Base-by-base conservation (phyloP, 2,329 filamentous ascomycete genomes). In the Scedosporium dehoogii region DNA sequence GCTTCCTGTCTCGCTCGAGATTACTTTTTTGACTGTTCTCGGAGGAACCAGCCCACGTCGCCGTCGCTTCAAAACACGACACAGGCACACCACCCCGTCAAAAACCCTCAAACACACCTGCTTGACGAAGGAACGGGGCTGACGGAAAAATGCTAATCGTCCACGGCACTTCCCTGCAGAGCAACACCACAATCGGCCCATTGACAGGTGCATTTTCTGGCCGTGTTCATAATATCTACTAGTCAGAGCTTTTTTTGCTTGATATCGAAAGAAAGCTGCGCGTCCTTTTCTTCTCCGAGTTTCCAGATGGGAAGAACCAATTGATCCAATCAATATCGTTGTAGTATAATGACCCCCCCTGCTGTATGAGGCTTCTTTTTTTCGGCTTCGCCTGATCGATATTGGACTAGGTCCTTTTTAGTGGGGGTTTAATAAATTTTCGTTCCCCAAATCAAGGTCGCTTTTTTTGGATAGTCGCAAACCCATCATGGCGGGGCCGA, bases 161-260 rank as follows among this genome's bases (percentile, higher is more conserved):
- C 51, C 18, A 55, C 51, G 51, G 23, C 44, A 55, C 18, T 23
- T 55, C 23, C 51, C 51, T 55, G 51, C 51, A 55, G 51, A 18
- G 51, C 51, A 55, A 55, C 51, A 55, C 51, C 51, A 55, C 23
- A 12, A 55, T 55, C 51, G 51, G 51, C 51, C 51, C 51, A 55
- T 25, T 55, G 51, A 55, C 21, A 25, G 21, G 51, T n/a, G 18
- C 18, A 21, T 23, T 25, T 25, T 55, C 23, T 14, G 23, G 23
- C 23, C 6, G 18, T 18, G 18, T 55, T 48, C 44, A 23, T 55
- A 55, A 55, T 55, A 55, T 55, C 23, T 55, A 23, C 23, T 14
- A 10, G 18, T 23, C 18, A 55, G 1, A 29, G 51, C 51, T 55
- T 23, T 23, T 55, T 27, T n/a, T n/a, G n/a, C 12, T 55, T 55